These are phyloP conservation scores for Colletotrichum tamarilloi DNA, from an alignment of 2,329 filamentous ascomycete species.

Conservation along the genomic window DNA sequence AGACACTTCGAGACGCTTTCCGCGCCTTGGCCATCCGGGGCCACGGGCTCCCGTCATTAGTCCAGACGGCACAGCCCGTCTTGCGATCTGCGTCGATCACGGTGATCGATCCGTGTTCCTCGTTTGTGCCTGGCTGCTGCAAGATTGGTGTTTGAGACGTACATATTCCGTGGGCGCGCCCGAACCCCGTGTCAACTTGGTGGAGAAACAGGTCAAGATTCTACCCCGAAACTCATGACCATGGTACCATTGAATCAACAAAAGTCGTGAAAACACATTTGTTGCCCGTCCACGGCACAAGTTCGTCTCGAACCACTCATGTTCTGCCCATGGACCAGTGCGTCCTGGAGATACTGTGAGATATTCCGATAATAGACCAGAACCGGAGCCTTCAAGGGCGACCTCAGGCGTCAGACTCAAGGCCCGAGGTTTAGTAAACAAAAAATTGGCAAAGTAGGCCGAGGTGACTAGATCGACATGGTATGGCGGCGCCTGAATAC, in stretches of 20 bases:
- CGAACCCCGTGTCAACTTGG: not conserved
- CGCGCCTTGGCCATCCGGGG: conserved; percentile 7
- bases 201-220: not conserved
- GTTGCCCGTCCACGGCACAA: too few species aligned
- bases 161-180: not conserved
- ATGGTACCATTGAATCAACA: not conserved
- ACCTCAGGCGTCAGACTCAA: too few species aligned
- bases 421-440: not conserved
- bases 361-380: too few species aligned
- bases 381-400: too few species aligned
- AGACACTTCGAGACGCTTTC: conserved; percentile 10
- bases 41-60: conserved; percentile 9
- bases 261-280: too few species aligned
- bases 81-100: not conserved
- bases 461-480: not conserved
- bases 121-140: not conserved
- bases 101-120: not conserved
- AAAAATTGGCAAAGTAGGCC: not conserved
- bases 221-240: not conserved
- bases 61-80: conserved; percentile 2
- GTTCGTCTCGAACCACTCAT: too few species aligned
- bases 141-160: not conserved
- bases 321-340: too few species aligned
- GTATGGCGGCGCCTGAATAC: not conserved
- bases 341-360: too few species aligned